Evolutionary conservation across 1,284 basidiomycete species (phyloP), one percentile per base, ranked within the genome.

Genomic region (Coniferiporia weirii): DNA sequence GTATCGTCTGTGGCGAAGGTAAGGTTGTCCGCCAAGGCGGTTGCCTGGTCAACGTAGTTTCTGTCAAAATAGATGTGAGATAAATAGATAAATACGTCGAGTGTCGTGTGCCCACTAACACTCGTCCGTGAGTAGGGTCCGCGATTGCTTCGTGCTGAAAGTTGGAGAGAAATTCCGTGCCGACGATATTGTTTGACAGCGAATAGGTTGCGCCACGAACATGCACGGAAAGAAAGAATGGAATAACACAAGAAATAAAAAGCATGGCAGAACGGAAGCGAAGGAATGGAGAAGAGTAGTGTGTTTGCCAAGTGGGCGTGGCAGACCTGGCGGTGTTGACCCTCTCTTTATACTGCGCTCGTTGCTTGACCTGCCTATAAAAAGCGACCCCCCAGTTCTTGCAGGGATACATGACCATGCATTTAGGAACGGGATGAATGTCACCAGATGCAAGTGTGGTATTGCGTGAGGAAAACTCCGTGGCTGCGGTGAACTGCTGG

Each of bases 31-130:
- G 64, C 67, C 38, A 67, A 66, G 9, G 82, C 80, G 0, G 79
- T 82, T 1, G 68, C 57, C 52, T 73, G 63, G 63, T 78, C 66
- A 20, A 84, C 80, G 58, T 84, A 84, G 66, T 80, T 81, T 22
- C 81, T 83, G 52, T 20, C 8, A 15, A 44, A 64, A 62, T 20
- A 19, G 12, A 27, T 5, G 47, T 53, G 36, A 57, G 56, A 45
- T 36, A 4, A 61, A 40, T 19, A 44, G 9, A 13, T n/a, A 17
- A 27, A 45, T 12, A n/a, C 54, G 54, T 57, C 46, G 19, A 36
- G 6, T 13, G 9, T 44, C 27, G 52, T 32, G 4, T 19, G 12
- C 51, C 20, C 13, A 71, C 74, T 56, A 69, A 79, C 75, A 80
- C 78, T 49, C 77, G 71, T 22, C 79, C 80, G 40, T 73, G 45